Evolutionary conservation across 139 green algal genomes (phyloP), one percentile per base, ranked within the genome.

Genomic region (Haematococcus lacustris): DNA sequence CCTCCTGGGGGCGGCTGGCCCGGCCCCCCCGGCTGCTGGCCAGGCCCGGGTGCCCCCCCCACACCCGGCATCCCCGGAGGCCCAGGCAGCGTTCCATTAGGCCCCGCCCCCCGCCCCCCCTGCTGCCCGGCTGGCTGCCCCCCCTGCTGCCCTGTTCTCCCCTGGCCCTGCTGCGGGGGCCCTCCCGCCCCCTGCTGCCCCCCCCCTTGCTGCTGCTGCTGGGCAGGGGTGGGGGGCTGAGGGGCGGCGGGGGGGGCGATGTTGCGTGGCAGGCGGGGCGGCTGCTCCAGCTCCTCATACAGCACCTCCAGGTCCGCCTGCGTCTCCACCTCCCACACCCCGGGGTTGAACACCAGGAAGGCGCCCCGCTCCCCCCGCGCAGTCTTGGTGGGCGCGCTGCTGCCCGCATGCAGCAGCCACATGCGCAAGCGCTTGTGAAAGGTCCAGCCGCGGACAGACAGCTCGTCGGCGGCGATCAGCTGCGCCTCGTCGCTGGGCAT

Each of bases 401-500:
- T 88, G 33, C 88, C 85, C 1, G 89, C 89, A 6, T 88, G 78
- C 39, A 90, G 88, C 51, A 98, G 85, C 94, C 94, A 98, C 23
- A 90, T 74, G 73, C 92, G 84, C 67, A 86, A 79, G 76, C 89
- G 85, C 35, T 85, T 88, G 82, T 97, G 90, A 78, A 88, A 97
- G 66, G 80, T 88, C 94, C 94, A 98, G 28, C 91, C 91, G 0
- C 94, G 87, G 4, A 71, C 69, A n/a, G 73, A 84, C 60, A 98
- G 86, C 88, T 98, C 94, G 51, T 97, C 94, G 2, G 92, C 94
- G n/a, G 94, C 93, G 41, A 90, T 89, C 37, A 98, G 71, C 87
- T 98, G 94, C 28, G 88, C 87, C 80, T 96, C 89, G 51, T 96
- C 89, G n/a, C 80, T 78, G 6, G 89, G 78, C 71, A 65, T 74